Percentiles rank a stretch among this genome's conserved stretches.
Conservation (phyloP, 2,329 filamentous ascomycete species). For the Taxawa tesnikishii region DNA sequence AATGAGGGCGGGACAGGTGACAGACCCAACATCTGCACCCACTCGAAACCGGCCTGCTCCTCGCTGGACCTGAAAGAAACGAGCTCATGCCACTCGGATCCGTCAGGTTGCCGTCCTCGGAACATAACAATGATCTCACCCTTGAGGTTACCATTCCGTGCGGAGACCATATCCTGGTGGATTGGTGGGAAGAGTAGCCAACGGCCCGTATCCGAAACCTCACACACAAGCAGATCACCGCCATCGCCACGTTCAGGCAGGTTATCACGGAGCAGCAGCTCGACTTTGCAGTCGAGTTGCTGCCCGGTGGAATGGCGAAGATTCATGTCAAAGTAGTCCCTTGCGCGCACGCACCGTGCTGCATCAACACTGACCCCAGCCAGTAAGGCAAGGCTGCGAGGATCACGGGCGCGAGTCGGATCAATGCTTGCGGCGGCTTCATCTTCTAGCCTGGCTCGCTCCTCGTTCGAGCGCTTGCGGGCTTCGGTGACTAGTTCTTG, state of each 20-base stretch:
- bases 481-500: constrained; percentile 65
- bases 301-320: constrained; percentile 83
- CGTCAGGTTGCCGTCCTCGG: constrained; percentile 51
- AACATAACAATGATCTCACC: constrained; percentile 80
- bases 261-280: constrained; percentile 76
- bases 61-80: constrained; percentile 65
- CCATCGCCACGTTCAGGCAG: constrained; percentile 50
- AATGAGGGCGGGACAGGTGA: constrained; percentile 50
- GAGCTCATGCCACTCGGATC: constrained; percentile 69
- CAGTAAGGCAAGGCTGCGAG: constrained; percentile 61
- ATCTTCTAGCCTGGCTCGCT: constrained; percentile 63
- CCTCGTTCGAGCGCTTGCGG: constrained; percentile 60
- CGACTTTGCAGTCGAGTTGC: constrained; percentile 75
- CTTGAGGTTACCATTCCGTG: constrained; percentile 59
- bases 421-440: constrained; percentile 80
- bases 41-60: constrained; percentile 68
- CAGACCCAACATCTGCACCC: constrained; percentile 73
- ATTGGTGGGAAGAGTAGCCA: constrained; percentile 92
- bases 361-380: constrained; percentile 60
- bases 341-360: constrained; percentile 71
- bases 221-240: constrained; percentile 85
- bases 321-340: constrained; percentile 81
- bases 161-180: constrained; percentile 60
- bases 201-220: constrained; percentile 63
- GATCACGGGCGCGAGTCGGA: constrained; percentile 64